These are phyloP conservation scores for Diaporthe nobilis DNA, from an alignment of 2,329 filamentous ascomycete genomes.

Conservation along the genomic window DNA sequence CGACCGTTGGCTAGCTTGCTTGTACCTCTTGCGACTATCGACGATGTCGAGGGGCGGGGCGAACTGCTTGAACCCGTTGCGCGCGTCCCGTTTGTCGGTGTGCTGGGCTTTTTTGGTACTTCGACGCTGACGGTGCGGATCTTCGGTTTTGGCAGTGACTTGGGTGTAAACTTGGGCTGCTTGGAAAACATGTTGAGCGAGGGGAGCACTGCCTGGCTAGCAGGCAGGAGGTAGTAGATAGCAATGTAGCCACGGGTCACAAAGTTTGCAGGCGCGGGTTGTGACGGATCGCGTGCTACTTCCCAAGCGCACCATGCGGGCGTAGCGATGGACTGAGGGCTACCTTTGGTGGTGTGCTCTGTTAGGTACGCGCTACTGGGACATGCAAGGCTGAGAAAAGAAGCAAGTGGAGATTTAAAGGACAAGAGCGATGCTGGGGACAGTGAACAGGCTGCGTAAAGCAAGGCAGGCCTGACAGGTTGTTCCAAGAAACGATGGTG, in stretches of 20 bases:
- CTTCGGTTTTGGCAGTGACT: conserved; percentile 38
- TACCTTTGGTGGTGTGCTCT: background rate
- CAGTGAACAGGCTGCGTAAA: conserved; percentile 18
- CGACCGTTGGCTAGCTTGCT: conserved; percentile 23
- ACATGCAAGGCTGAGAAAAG: background rate
- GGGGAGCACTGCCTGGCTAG: conserved; percentile 4
- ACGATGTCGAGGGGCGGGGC: conserved; percentile 24
- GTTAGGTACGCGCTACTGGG: background rate
- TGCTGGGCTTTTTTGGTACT: conserved; percentile 35
- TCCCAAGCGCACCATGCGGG: conserved; percentile 19
- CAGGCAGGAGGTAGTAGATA: background rate
- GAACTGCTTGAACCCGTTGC: conserved; percentile 27
- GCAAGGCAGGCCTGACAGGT: conserved; percentile 13
- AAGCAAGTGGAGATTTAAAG: background rate
- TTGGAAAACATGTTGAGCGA: conserved; percentile 38
- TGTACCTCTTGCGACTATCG: conserved; percentile 28
- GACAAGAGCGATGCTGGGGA: background rate
- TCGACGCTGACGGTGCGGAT: conserved; percentile 40
- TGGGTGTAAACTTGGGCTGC: conserved; percentile 38
- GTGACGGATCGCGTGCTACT: conserved; percentile 28
- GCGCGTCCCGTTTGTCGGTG: conserved; percentile 30
- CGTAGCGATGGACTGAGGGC: background rate
- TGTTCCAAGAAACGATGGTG: conserved; percentile 29
- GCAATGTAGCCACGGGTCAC: background rate
- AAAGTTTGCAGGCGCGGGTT: conserved; percentile 14